Percentiles rank a stretch among this genome's conserved stretches.
Evolutionary conservation across 1,284 basidiomycete genomes (phyloP).

Genomic region (Papiliotrema flavescens): DNA sequence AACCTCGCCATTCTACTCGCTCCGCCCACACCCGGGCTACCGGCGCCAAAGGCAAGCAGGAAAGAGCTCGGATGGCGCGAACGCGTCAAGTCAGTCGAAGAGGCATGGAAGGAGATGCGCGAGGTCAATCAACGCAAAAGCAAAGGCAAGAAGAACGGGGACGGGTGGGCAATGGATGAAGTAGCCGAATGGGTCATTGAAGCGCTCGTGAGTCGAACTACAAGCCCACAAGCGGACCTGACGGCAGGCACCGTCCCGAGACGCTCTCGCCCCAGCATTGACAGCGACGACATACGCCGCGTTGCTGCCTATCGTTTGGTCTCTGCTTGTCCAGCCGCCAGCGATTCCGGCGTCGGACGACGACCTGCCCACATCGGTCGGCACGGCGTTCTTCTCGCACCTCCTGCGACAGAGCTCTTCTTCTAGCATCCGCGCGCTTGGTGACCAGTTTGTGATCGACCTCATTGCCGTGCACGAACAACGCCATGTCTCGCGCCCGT

Average conservation of each 20-base stretch:
- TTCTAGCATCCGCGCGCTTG: slow-evolving; percentile 42
- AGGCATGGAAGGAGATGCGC: slow-evolving; percentile 29
- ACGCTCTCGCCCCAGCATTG: slow-evolving; percentile 54
- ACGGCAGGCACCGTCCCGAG: slow-evolving; percentile 24
- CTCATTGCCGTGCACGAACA: slow-evolving; percentile 60
- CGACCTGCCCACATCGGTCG: slow-evolving; percentile 24
- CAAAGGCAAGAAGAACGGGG: slow-evolving; percentile 14
- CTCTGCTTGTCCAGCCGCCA: slow-evolving; percentile 59
- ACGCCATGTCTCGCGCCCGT: slow-evolving; percentile 32
- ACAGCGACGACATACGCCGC: slow-evolving; percentile 62
- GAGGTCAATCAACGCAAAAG: slow-evolving; percentile 4
- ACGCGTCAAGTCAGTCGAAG: slow-evolving; percentile 29
- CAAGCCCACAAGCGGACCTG: background rate
- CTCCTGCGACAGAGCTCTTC: slow-evolving; percentile 48
- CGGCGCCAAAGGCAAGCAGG: slow-evolving; percentile 2
- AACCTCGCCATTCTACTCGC: slow-evolving; percentile 36
- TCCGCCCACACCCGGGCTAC: slow-evolving; percentile 19
- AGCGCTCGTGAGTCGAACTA: slow-evolving; percentile 54
- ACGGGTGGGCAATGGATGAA: slow-evolving; percentile 34
- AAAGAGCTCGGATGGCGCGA: slow-evolving; percentile 24
- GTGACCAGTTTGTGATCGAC: slow-evolving; percentile 67
- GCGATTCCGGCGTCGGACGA: slow-evolving; percentile 4
- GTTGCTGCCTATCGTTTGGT: slow-evolving; percentile 79
- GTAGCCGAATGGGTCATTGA: slow-evolving; percentile 63
- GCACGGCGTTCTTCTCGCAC: slow-evolving; percentile 31